phyloP scores from a whole-genome alignment of 345 rosid genomes.

The Moricandia arvensis region DNA sequence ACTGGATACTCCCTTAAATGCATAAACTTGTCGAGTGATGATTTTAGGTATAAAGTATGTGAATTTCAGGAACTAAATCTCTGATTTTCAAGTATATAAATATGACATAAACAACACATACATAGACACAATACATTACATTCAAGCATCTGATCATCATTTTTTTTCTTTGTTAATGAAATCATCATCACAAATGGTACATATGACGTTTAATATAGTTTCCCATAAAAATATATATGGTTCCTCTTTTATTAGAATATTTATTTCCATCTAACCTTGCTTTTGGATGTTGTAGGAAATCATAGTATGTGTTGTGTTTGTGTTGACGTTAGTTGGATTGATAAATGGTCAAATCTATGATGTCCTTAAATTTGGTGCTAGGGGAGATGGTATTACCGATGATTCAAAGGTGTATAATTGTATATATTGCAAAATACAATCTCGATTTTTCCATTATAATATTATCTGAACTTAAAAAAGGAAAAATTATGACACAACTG shows the following conservation, averaged over 20 bases:
- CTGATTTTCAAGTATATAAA: conserved; percentile 12
- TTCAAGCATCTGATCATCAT: not conserved
- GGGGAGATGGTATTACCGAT: conserved; percentile 26
- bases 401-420: conserved; percentile 26
- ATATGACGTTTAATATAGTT: not conserved
- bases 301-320: not conserved
- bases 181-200: conserved; percentile 22
- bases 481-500: not conserved
- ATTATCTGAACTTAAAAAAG: not conserved
- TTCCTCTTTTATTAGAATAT: not conserved
- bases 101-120: not conserved
- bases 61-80: not conserved
- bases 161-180: not conserved
- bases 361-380: conserved; percentile 31
- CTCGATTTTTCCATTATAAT: not conserved
- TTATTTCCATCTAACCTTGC: not conserved
- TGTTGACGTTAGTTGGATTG: not conserved
- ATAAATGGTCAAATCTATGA: conserved; percentile 24
- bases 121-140: not conserved
- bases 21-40: not conserved
- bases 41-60: not conserved
- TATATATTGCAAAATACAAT: not conserved
- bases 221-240: too few species aligned
- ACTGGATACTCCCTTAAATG: too few species aligned
- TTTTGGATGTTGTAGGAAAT: conserved; percentile 23